Evolutionary conservation across 805 yeast genomes (phyloP).

Genomic region (Hanseniaspora mollemarum): DNA sequence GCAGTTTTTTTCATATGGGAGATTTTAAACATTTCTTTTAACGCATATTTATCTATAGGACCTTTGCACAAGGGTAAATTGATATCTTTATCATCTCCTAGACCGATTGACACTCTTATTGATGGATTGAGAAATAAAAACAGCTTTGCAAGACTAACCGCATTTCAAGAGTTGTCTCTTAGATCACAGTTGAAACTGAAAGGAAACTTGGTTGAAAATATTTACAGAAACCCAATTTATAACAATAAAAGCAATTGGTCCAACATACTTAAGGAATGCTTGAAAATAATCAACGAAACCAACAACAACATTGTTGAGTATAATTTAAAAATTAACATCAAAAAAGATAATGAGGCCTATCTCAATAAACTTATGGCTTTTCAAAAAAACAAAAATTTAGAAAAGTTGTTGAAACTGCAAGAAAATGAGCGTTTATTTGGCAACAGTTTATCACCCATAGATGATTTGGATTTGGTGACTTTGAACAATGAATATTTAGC

Average conservation of each 20-base stretch:
- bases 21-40: constrained; percentile 42
- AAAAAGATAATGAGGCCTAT: constrained; percentile 9
- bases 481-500: constrained; percentile 5
- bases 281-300: constrained; percentile 41
- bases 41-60: constrained; percentile 60
- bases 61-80: constrained; percentile 58
- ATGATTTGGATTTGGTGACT: constrained; percentile 10
- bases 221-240: constrained; percentile 43
- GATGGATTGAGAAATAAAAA: constrained; percentile 49
- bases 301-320: constrained; percentile 31
- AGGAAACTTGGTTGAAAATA: constrained; percentile 32
- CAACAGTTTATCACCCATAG: constrained; percentile 8
- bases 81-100: constrained; percentile 43
- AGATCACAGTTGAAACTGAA: constrained; percentile 34
- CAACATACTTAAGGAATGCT: constrained; percentile 48
- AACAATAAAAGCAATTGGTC: constrained; percentile 46
- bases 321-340: constrained; percentile 17
- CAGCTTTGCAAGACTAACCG: constrained; percentile 46
- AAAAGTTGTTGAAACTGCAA: constrained; percentile 1
- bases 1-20: constrained; percentile 38
- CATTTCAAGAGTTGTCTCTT: constrained; percentile 65
- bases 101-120: constrained; percentile 52
- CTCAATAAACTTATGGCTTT: constrained; percentile 12
- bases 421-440: constrained; percentile 15
- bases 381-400: constrained; percentile 8